Percentiles rank a stretch among this genome's conserved stretches.
These are phyloP conservation scores for Scortechinia acanthostroma DNA, from an alignment of 2,329 filamentous ascomycete genomes.

Conservation along the genomic window DNA sequence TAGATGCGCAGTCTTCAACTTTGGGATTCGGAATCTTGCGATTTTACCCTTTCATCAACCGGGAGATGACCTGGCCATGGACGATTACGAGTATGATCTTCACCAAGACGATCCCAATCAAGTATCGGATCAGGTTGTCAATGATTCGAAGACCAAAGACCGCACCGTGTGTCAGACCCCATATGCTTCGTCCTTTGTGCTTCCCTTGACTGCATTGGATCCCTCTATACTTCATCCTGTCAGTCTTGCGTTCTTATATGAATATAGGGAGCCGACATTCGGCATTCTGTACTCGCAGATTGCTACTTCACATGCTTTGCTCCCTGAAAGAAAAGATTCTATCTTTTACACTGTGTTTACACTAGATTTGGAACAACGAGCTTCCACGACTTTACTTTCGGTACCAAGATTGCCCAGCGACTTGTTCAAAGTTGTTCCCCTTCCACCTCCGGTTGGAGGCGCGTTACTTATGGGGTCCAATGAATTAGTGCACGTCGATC, in stretches of 20 bases:
- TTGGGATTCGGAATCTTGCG: slow-evolving; percentile 54
- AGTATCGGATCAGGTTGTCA: too few species aligned
- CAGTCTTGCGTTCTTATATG: slow-evolving; percentile 58
- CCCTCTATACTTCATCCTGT: slow-evolving; percentile 55
- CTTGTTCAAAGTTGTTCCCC: slow-evolving; percentile 50
- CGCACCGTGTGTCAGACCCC: slow-evolving; percentile 26
- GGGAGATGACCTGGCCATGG: background rate
- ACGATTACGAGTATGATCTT: background rate
- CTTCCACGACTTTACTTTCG: slow-evolving; percentile 58
- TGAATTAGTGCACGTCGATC: slow-evolving; percentile 62
- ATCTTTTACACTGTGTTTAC: slow-evolving; percentile 62
- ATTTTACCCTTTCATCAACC: slow-evolving; percentile 59
- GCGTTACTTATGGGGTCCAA: slow-evolving; percentile 58
- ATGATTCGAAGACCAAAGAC: background rate
- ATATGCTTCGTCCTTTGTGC: slow-evolving; percentile 58
- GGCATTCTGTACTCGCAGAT: slow-evolving; percentile 56
- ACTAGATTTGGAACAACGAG: slow-evolving; percentile 60
- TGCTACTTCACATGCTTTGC: slow-evolving; percentile 45
- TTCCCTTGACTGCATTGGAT: slow-evolving; percentile 56
- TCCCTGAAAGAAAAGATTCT: slow-evolving; percentile 48
- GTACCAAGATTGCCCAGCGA: slow-evolving; percentile 58
- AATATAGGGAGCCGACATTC: slow-evolving; percentile 66
- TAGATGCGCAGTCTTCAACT: slow-evolving; percentile 62
- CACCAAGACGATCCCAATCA: background rate
- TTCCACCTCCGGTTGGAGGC: slow-evolving; percentile 59